Conservation (phyloP, 331 rosid genomes). For the Stylosanthes scabra region DNA sequence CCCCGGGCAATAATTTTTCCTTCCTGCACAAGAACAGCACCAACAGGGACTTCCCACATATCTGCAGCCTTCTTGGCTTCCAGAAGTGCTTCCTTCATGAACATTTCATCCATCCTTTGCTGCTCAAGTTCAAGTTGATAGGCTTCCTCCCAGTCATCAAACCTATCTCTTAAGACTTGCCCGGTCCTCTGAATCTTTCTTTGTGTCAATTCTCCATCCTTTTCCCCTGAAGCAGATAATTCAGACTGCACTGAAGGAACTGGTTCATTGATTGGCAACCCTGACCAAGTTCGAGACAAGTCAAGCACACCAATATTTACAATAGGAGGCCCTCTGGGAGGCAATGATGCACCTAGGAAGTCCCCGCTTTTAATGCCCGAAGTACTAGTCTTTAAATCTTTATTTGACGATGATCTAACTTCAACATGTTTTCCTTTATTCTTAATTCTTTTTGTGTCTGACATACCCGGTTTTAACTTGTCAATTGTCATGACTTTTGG, state of each 20-base stretch:
- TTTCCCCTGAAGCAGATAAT: constrained; percentile 52
- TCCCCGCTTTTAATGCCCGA: constrained; percentile 52
- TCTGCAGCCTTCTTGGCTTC: constrained; percentile 98
- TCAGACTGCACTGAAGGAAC: constrained; percentile 47
- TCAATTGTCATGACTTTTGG: constrained; percentile 48
- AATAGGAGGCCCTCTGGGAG: constrained; percentile 43
- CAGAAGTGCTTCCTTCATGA: constrained; percentile 94
- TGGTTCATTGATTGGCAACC: constrained; percentile 48
- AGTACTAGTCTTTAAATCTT: constrained; percentile 47
- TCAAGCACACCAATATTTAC: constrained; percentile 38
- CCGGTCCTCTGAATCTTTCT: constrained; percentile 74
- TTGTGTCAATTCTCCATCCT: constrained; percentile 72
- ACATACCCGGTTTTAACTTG: constrained; percentile 42
- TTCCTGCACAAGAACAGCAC: constrained; percentile 90
- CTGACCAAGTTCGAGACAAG: constrained; percentile 48
- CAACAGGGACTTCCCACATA: constrained; percentile 98
- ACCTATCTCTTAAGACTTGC: constrained; percentile 78
- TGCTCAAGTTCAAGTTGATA: constrained; percentile 71
- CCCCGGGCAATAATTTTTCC: constrained; percentile 95
- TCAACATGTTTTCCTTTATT: constrained; percentile 56
- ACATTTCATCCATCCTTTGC: constrained; percentile 72
- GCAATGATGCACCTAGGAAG: constrained; percentile 36
- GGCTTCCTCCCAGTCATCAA: constrained; percentile 98
- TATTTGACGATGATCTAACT: constrained; percentile 54
- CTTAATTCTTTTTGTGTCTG: constrained; percentile 41